Evolutionary conservation across 2,329 filamentous ascomycete genomes (phyloP).

Genomic region (Penicillium hordei): DNA sequence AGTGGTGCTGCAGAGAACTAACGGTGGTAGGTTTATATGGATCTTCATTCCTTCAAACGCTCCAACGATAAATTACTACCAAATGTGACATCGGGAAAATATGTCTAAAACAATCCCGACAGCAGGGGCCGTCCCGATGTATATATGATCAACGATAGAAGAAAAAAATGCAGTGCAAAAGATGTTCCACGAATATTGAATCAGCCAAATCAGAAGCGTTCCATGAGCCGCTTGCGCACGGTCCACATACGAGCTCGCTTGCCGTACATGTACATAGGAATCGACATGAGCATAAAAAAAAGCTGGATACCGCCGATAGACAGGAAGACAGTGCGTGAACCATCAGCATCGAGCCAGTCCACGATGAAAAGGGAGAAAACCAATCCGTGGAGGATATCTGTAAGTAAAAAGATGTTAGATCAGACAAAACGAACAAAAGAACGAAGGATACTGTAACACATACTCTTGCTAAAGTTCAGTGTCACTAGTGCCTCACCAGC

Average conservation of each 20-base stretch:
- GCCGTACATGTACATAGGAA: constrained; percentile 93
- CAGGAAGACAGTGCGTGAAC: constrained; percentile 75
- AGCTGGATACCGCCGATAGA: constrained; percentile 85
- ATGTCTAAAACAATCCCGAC: not conserved
- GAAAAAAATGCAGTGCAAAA: not conserved
- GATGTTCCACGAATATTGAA: not conserved
- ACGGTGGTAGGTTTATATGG: not conserved
- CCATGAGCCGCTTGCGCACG: constrained; percentile 79
- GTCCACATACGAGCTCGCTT: constrained; percentile 95
- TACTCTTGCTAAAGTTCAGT: constrained; percentile 87
- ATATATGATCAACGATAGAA: not conserved
- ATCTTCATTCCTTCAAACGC: not conserved
- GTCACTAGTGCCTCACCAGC: constrained; percentile 93
- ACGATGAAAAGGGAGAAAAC: constrained; percentile 88
- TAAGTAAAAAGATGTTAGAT: constrained; percentile 11
- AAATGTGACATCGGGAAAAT: not conserved
- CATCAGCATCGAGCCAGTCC: constrained; percentile 73
- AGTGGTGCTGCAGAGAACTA: not conserved
- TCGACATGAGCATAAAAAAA: constrained; percentile 67
- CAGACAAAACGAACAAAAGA: not conserved
- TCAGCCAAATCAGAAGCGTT: constrained; percentile 58
- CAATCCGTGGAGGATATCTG: constrained; percentile 80
- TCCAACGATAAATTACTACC: not conserved
- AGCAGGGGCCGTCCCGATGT: not conserved
- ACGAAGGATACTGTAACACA: constrained; percentile 31